Evolutionary conservation across 768 basidiomycete genomes (phyloP).

Genomic region (Agrocybe praecox): DNA sequence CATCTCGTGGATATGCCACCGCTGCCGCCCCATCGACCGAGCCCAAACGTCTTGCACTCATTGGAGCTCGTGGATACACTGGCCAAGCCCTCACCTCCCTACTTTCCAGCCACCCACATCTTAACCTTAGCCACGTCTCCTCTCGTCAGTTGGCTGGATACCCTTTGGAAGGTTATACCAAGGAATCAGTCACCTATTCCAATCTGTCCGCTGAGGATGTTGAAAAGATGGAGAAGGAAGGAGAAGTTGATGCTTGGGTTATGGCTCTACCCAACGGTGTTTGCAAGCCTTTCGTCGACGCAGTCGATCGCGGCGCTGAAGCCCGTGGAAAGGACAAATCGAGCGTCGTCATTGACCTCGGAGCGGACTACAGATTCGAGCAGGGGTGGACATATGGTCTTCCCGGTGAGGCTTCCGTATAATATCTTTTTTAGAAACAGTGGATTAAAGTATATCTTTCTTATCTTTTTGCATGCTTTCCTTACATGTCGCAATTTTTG

Average conservation of each 20-base stretch:
- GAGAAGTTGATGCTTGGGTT: slow-evolving; percentile 96
- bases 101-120: slow-evolving; percentile 85
- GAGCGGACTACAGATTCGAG: slow-evolving; percentile 97
- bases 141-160: slow-evolving; percentile 91
- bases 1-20: slow-evolving; percentile 81
- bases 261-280: slow-evolving; percentile 99
- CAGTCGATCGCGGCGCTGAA: slow-evolving; percentile 76
- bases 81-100: slow-evolving; percentile 89
- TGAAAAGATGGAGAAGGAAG: slow-evolving; percentile 84
- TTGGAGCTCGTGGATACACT: slow-evolving; percentile 95
- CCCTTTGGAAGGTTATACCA: slow-evolving; percentile 80
- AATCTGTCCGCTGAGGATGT: slow-evolving; percentile 82
- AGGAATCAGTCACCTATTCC: slow-evolving; percentile 71
- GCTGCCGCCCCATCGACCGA: slow-evolving; percentile 56
- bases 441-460: slow-evolving; percentile 28
- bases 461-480: slow-evolving; percentile 23
- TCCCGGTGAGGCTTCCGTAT: slow-evolving; percentile 80
- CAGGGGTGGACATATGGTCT: slow-evolving; percentile 96
- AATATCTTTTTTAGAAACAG: slow-evolving; percentile 26
- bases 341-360: slow-evolving; percentile 89
- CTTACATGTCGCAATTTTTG: slow-evolving; percentile 1
- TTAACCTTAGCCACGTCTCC: slow-evolving; percentile 93
- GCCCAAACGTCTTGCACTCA: slow-evolving; percentile 89
- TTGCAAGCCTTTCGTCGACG: slow-evolving; percentile 96
- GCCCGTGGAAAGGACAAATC: slow-evolving; percentile 51